Conservation (phyloP, 805 yeast genomes). For the Candida nonsorbophila region DNA sequence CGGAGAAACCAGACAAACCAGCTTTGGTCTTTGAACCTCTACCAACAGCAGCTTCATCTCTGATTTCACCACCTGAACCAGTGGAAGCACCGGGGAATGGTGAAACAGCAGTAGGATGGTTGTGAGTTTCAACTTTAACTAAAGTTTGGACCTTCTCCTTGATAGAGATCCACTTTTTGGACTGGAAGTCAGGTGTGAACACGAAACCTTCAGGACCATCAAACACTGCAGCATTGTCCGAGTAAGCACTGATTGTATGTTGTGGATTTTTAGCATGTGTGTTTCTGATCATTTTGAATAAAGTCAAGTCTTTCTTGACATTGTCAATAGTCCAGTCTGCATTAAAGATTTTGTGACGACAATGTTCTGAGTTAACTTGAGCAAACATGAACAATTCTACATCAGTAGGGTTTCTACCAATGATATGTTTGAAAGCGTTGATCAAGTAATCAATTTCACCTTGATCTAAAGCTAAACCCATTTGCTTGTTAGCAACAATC, state of each 20-base stretch:
- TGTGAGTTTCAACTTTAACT: conserved; percentile 96
- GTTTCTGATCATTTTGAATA: conserved; percentile 93
- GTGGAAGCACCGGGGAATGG: conserved; percentile 99
- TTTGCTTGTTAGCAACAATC: conserved; percentile 66
- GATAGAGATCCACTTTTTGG: conserved; percentile 68
- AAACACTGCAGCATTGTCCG: conserved; percentile 96
- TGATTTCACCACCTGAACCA: conserved; percentile 99
- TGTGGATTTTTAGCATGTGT: conserved; percentile 80
- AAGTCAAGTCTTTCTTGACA: conserved; percentile 60
- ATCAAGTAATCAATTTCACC: conserved; percentile 90
- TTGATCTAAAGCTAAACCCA: conserved; percentile 91
- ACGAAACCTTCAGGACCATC: conserved; percentile 75
- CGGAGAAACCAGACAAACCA: conserved; percentile 90
- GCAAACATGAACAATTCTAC: conserved; percentile 99
- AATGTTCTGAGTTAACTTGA: conserved; percentile 98
- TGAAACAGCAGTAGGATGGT: conserved; percentile 98
- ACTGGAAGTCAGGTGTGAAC: conserved; percentile 70
- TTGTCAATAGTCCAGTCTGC: conserved; percentile 98
- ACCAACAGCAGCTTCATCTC: conserved; percentile 99
- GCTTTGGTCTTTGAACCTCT: conserved; percentile 97
- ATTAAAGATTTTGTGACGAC: conserved; percentile 97
- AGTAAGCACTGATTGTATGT: conserved; percentile 86
- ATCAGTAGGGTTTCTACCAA: conserved; percentile 91
- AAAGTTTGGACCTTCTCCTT: conserved; percentile 82
- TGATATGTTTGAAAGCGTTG: conserved; percentile 68